Evolutionary conservation across 2,329 filamentous ascomycete species (phyloP).

Genomic region (Talaromyces sp.): DNA sequence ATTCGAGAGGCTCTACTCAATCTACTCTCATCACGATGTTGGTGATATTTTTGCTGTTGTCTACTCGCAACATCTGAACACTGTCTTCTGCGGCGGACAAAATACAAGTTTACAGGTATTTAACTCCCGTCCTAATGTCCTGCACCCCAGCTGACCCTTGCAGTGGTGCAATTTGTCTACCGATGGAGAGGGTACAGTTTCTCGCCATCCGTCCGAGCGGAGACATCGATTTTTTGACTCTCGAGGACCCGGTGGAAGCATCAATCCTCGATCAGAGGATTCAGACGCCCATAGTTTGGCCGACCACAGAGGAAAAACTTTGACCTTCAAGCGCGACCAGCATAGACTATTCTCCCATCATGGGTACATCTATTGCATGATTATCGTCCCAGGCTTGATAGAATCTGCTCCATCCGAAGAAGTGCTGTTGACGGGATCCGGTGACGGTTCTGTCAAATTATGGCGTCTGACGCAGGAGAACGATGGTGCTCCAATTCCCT

Average conservation of each 20-base stretch:
- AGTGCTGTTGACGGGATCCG: slow-evolving; percentile 82
- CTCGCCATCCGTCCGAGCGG: slow-evolving; percentile 68
- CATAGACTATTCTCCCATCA: slow-evolving; percentile 87
- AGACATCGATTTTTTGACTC: slow-evolving; percentile 93
- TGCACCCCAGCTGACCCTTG: slow-evolving; percentile 17
- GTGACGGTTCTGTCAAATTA: slow-evolving; percentile 91
- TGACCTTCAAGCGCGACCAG: slow-evolving; percentile 77
- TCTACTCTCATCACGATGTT: slow-evolving; percentile 89
- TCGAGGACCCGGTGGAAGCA: slow-evolving; percentile 72
- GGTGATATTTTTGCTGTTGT: slow-evolving; percentile 95
- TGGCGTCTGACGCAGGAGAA: slow-evolving; percentile 67
- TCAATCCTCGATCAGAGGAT: slow-evolving; percentile 63
- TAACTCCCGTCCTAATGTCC: not conserved
- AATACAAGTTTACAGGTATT: slow-evolving; percentile 82
- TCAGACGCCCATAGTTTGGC: slow-evolving; percentile 48
- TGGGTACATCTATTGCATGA: slow-evolving; percentile 95
- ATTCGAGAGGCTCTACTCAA: slow-evolving; percentile 74
- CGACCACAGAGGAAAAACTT: slow-evolving; percentile 56
- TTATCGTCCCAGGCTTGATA: slow-evolving; percentile 69
- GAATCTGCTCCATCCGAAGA: slow-evolving; percentile 63
- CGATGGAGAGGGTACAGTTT: slow-evolving; percentile 57
- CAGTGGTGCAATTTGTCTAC: slow-evolving; percentile 71
- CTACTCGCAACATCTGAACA: slow-evolving; percentile 73
- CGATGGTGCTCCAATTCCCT: slow-evolving; percentile 61
- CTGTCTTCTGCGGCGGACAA: slow-evolving; percentile 85